Conservation (phyloP, 257 asterid species). For the Ballota nigra region DNA sequence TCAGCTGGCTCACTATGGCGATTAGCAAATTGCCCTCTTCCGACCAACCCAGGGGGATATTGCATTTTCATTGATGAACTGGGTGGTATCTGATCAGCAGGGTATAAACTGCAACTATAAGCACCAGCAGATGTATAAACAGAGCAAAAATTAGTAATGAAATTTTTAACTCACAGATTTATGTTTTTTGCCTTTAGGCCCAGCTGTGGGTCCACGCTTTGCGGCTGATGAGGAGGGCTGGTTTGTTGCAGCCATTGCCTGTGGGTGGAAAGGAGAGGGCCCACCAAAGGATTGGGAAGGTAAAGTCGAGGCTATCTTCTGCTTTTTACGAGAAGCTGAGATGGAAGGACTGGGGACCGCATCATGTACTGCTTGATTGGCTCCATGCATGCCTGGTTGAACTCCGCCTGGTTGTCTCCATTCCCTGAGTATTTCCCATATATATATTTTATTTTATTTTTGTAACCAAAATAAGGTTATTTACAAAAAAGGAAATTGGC, state of each 20-base stretch:
- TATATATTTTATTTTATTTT: too few relatives aligned
- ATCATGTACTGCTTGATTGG: conserved; percentile 53
- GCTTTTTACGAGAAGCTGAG: conserved; percentile 74
- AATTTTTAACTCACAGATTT: conserved; percentile 49
- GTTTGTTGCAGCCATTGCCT: conserved; percentile 38
- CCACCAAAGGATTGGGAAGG: conserved; percentile 57
- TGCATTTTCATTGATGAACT: conserved; percentile 60
- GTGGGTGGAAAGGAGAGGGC: conserved; percentile 50
- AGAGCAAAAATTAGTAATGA: neutral
- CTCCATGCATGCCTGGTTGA: conserved; percentile 44
- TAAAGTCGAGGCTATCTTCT: conserved; percentile 44
- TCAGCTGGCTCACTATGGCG: conserved; percentile 47
- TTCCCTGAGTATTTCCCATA: conserved; percentile 42
- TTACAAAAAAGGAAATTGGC: conserved; percentile 17
- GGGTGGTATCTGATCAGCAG: conserved; percentile 50
- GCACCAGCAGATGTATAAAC: conserved; percentile 6
- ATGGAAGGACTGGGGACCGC: conserved; percentile 61
- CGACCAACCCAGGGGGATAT: conserved; percentile 60
- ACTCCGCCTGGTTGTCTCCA: conserved; percentile 57
- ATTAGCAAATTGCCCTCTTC: conserved; percentile 70
- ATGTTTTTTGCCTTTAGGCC: conserved; percentile 54
- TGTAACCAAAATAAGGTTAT: neutral
- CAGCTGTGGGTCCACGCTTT: conserved; percentile 58
- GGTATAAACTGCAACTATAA: neutral
- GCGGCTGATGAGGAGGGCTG: conserved; percentile 67